Percentiles rank a stretch among this genome's conserved stretches.
phyloP scores from a whole-genome alignment of 495 filamentous ascomycete species.

The Aspergillus wentii region DNA sequence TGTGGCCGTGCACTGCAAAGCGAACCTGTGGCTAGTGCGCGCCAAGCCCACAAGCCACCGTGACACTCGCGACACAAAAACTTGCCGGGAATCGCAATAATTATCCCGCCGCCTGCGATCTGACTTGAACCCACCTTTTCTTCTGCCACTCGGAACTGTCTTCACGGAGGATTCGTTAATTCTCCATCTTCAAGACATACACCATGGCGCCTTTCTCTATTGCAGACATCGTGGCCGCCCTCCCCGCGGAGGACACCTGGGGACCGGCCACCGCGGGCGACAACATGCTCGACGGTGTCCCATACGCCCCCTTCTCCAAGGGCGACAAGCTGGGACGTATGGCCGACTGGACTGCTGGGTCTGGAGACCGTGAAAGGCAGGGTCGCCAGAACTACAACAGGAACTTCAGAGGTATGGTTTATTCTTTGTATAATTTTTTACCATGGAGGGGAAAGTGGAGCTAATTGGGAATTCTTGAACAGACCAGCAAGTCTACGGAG shows the following conservation, averaged over 20 bases:
- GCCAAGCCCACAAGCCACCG: constrained; percentile 27
- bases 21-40: neutral
- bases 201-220: constrained; percentile 55
- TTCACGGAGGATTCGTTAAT: constrained; percentile 3
- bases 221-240: constrained; percentile 52
- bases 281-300: constrained; percentile 86
- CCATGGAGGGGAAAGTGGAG: neutral
- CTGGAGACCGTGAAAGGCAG: constrained; percentile 78
- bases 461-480: constrained; percentile 8
- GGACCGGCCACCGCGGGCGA: constrained; percentile 76
- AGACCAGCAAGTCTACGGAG: constrained; percentile 98
- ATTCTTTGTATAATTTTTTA: neutral
- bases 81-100: constrained; percentile 26
- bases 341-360: constrained; percentile 97
- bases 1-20: constrained; percentile 31
- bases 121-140: constrained; percentile 10
- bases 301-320: constrained; percentile 96
- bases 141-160: too few relatives aligned
- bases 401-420: constrained; percentile 75
- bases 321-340: constrained; percentile 97
- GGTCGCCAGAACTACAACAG: constrained; percentile 84
- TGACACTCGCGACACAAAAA: constrained; percentile 42
- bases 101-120: constrained; percentile 24
- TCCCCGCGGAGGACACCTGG: constrained; percentile 71
- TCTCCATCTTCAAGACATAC: too few relatives aligned